These are phyloP conservation scores for Candida lessepsii DNA, from an alignment of 805 yeast species.

Conservation along the genomic window DNA sequence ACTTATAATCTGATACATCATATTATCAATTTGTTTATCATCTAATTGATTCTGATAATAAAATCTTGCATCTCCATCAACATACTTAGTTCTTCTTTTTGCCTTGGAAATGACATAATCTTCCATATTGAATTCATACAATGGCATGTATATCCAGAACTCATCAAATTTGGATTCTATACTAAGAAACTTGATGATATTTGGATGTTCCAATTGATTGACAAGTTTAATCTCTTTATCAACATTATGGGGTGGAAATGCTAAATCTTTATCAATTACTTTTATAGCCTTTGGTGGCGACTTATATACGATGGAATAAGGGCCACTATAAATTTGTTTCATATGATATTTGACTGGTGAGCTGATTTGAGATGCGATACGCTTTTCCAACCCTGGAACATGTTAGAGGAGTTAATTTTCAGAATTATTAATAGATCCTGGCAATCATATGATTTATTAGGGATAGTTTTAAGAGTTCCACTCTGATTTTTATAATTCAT, in stretches of 20 bases:
- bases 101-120: conserved; percentile 21
- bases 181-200: conserved; percentile 21
- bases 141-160: conserved; percentile 31
- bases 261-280: conserved; percentile 37
- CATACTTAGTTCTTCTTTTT: conserved; percentile 23
- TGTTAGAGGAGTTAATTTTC: no score
- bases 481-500: no score
- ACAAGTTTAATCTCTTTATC: conserved; percentile 30
- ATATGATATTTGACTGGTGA: no score
- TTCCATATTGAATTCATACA: conserved; percentile 26
- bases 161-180: conserved; percentile 30
- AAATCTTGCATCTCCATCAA: conserved; percentile 10
- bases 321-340: conserved; percentile 30
- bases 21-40: conserved; percentile 12
- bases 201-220: conserved; percentile 16
- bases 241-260: conserved; percentile 36
- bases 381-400: no score
- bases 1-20: conserved; percentile 20
- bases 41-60: conserved; percentile 19
- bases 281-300: conserved; percentile 32
- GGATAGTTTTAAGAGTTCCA: no score
- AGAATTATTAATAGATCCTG: no score
- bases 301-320: conserved; percentile 32
- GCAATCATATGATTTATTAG: no score
- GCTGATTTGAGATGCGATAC: no score